Conservation (phyloP, 306 rosid species). For the Medicago ruthenica region DNA sequence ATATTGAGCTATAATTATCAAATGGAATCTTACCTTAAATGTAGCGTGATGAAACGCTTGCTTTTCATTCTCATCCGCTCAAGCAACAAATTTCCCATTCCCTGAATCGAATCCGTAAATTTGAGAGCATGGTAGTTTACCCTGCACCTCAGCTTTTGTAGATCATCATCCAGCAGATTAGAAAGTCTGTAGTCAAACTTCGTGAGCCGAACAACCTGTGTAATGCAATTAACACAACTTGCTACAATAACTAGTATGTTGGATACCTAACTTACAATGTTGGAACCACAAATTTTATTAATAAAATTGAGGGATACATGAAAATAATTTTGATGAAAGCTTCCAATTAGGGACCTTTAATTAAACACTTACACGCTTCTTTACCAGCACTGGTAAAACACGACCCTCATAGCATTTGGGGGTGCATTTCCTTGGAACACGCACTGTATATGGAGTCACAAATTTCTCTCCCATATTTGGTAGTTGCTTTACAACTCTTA, state of each 20-base stretch:
- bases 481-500: conserved; percentile 67
- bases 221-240: not conserved
- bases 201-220: conserved; percentile 81
- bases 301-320: not conserved
- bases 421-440: conserved; percentile 91
- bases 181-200: conserved; percentile 96
- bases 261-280: not conserved
- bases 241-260: not conserved
- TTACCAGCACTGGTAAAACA: conserved; percentile 70
- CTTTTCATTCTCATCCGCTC: conserved; percentile 75
- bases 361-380: conserved; percentile 67
- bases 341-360: not conserved
- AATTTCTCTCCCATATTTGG: conserved; percentile 56
- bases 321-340: conserved; percentile 1
- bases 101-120: conserved; percentile 67
- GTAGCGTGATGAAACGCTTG: conserved; percentile 83
- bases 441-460: conserved; percentile 56
- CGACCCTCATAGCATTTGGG: conserved; percentile 68
- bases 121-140: conserved; percentile 86
- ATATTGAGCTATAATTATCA: conserved; percentile 20
- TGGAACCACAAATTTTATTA: not conserved
- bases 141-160: conserved; percentile 88
- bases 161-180: conserved; percentile 63
- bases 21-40: conserved; percentile 69
- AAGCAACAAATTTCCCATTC: conserved; percentile 68